Evolutionary conservation across 768 basidiomycete genomes (phyloP).

Genomic region (Macrolepiota fuliginosa): DNA sequence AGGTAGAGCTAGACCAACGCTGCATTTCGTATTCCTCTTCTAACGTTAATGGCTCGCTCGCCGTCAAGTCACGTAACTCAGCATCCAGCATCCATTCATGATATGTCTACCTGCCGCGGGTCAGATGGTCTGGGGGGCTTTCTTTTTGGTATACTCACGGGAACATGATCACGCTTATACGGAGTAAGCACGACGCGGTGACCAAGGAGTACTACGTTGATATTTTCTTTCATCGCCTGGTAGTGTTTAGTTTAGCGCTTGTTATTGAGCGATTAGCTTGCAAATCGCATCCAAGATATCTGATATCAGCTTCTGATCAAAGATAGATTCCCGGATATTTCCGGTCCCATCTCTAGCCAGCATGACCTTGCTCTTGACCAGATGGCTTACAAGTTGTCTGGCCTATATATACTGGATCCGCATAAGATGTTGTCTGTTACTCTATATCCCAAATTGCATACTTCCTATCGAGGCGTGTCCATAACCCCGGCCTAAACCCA

Average conservation of each 20-base stretch:
- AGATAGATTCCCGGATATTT: too few species aligned
- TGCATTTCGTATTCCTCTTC: conserved; percentile 92
- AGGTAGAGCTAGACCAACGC: conserved; percentile 36
- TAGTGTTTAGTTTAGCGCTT: neutral
- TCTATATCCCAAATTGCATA: too few species aligned
- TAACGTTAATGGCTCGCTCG: conserved; percentile 78
- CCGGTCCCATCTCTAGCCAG: too few species aligned
- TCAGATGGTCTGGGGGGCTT: neutral
- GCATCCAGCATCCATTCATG: conserved; percentile 86
- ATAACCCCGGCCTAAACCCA: too few species aligned
- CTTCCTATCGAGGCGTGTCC: too few species aligned
- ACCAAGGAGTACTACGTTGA: conserved; percentile 63
- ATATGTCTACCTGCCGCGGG: conserved; percentile 54
- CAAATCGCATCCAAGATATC: too few species aligned
- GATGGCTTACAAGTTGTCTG: too few species aligned
- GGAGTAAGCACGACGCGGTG: conserved; percentile 75
- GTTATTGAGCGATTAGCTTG: too few species aligned
- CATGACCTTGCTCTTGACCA: too few species aligned
- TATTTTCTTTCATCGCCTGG: conserved; percentile 27
- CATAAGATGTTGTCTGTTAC: too few species aligned
- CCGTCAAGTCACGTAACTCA: conserved; percentile 72
- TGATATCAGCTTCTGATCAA: too few species aligned
- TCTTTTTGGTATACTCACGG: conserved; percentile 24
- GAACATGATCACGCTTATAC: conserved; percentile 61
- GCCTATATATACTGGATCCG: too few species aligned